Evolutionary conservation across 108 stramenopile genomes (phyloP), one percentile per base, ranked within the genome.

Genomic region (Ochromonas danica): DNA sequence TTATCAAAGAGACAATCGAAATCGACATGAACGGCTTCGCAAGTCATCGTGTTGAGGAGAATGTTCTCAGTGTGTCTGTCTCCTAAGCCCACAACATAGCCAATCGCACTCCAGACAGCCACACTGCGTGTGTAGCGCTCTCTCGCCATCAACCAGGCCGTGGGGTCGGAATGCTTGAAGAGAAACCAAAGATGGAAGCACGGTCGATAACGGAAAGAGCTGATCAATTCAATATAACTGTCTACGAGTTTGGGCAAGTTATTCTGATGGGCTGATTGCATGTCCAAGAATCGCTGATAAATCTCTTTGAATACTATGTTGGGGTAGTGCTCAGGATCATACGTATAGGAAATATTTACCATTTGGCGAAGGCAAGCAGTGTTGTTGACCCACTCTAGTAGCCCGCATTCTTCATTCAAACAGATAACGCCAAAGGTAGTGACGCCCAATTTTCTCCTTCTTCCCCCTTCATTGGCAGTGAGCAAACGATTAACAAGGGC

Each of bases 61-160:
- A 99, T 94, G 78, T 99, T 99, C 85, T 99, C 99, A 10, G 95
- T 91, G 71, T 99, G 99, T 39, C 99, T 91, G 84, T 98, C 97
- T 25, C 97, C 97, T 30, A 98, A 85, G 25, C 97, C 97, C 40
- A 99, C 90, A 2, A 98, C 89, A 74, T 99, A 97, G 25, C 99
- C 99, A 31, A 98, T 91, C 36, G 93, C 96, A 1, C 93, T 92
- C 95, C 95, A 96, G 80, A 90, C 90, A 0, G 93, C 94, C 39
- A 94, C 88, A 14, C 89, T 94, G 62, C 93, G 82, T 0, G 97
- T 93, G 79, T 98, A 99, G 62, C 86, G 83, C 38, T 87, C 91
- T 42, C 99, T 81, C 27, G 99, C 98, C 81, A 95, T 94, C 40
- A 96, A 95, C 99, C 99, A 99, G 0, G 87, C 86, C 78, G 94